These are phyloP conservation scores for Glomus cerebriforme DNA, from an alignment of 192 early-diverging fungal species.

Conservation along the genomic window DNA sequence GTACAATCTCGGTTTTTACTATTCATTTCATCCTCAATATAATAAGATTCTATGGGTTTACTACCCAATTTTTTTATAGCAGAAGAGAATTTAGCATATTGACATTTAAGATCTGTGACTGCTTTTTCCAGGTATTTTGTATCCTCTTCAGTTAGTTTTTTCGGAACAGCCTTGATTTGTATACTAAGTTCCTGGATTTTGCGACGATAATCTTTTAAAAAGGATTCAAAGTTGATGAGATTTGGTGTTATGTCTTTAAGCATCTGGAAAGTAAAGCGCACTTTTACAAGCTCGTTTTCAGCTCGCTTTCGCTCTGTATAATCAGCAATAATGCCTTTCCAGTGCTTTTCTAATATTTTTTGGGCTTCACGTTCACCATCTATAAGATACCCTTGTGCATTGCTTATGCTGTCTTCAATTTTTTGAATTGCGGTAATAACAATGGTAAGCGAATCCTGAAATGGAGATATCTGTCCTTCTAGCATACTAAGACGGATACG, in stretches of 20 bases:
- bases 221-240: conserved; percentile 5
- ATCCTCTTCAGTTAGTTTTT: background rate
- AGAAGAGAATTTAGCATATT: background rate
- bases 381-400: background rate
- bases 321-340: background rate
- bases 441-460: background rate
- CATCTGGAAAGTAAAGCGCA: background rate
- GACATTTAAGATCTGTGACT: background rate
- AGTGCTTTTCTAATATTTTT: background rate
- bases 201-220: conserved; percentile 7
- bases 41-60: background rate
- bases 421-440: background rate
- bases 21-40: background rate
- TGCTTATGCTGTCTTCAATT: background rate
- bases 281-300: background rate
- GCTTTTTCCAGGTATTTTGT: conserved; percentile 1
- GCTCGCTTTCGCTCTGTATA: background rate
- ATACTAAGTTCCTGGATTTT: background rate
- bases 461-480: background rate
- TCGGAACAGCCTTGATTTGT: background rate
- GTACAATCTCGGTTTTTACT: background rate
- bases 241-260: background rate
- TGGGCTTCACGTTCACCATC: conserved; percentile 27
- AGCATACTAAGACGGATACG: background rate
- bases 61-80: background rate